Evolutionary conservation across 2,329 filamentous ascomycete genomes (phyloP).

Genomic region (Pestalotiopsis sp.): DNA sequence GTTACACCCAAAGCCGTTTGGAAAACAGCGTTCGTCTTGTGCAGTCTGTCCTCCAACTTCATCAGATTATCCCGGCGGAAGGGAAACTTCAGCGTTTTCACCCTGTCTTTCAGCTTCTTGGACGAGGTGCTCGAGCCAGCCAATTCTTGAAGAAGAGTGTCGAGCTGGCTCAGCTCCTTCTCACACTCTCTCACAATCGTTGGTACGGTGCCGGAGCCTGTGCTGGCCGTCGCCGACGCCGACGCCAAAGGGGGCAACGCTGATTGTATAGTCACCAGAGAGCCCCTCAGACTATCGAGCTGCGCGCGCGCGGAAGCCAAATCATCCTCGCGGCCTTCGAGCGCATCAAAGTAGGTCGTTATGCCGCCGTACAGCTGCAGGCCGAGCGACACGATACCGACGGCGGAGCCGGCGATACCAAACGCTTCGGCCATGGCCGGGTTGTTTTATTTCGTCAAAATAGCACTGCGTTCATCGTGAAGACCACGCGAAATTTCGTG

Average conservation of each 20-base stretch:
- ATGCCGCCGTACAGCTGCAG: background rate
- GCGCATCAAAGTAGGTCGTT: background rate
- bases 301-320: background rate
- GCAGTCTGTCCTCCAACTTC: background rate
- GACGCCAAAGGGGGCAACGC: background rate
- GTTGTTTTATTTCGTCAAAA: background rate
- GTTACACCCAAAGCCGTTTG: background rate
- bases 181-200: background rate
- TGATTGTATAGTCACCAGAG: background rate
- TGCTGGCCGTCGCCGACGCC: background rate
- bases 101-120: background rate
- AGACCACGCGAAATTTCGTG: background rate
- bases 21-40: background rate
- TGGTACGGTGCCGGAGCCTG: background rate
- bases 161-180: background rate
- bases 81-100: background rate
- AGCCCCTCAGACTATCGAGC: background rate
- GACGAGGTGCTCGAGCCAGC: background rate
- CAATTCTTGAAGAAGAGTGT: background rate
- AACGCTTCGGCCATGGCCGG: background rate
- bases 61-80: background rate
- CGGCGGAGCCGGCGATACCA: background rate
- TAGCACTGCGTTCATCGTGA: background rate
- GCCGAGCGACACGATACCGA: constrained; percentile 5
- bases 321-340: background rate